Conservation (phyloP, 192 early-diverging fungal genomes). For the Linnemannia hyalina region DNA sequence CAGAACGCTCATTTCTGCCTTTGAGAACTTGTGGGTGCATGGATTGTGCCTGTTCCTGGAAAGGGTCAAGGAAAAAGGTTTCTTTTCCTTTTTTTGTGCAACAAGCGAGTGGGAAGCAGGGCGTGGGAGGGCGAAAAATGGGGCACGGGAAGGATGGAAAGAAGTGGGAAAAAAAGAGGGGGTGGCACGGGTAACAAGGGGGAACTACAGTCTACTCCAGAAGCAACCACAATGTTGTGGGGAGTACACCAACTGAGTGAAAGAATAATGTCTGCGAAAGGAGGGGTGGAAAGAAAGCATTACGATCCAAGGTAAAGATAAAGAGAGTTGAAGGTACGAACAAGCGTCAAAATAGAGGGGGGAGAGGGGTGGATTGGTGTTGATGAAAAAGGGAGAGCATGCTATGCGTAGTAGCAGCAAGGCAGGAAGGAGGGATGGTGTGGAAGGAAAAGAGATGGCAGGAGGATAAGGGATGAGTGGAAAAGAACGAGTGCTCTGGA, state of each 20-base stretch:
- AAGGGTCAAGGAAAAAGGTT: not conserved
- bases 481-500: not conserved
- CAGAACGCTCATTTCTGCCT: not conserved
- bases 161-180: not conserved
- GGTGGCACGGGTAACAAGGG: not conserved
- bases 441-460: not conserved
- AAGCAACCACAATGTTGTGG: not conserved
- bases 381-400: not conserved
- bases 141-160: not conserved
- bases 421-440: not conserved
- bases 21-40: not conserved
- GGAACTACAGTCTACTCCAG: slow-evolving; percentile 4
- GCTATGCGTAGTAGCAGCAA: no score
- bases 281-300: slow-evolving; percentile 1
- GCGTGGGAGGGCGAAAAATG: not conserved
- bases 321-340: not conserved
- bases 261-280: not conserved
- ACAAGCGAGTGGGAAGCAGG: not conserved
- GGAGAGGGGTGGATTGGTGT: not conserved
- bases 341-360: not conserved
- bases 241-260: not conserved
- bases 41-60: not conserved
- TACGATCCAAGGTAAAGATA: not conserved
- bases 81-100: not conserved
- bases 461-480: not conserved